Evolutionary conservation across 495 filamentous ascomycete species (phyloP), one percentile per base, ranked within the genome.

Genomic region (Aspergillus asperescens): DNA sequence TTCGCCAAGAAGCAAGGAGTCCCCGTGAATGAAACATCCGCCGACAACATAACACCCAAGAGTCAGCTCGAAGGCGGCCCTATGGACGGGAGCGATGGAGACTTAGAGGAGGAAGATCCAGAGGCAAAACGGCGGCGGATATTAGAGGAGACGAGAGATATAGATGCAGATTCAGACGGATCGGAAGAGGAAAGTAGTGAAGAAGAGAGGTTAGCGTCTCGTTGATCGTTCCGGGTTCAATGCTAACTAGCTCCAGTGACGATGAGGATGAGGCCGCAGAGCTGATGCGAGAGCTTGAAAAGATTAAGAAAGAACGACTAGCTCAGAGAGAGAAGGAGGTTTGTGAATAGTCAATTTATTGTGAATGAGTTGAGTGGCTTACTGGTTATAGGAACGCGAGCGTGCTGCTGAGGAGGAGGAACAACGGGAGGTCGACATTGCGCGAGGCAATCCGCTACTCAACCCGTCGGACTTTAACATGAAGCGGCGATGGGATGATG

Each of bases 201-300:
- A 4, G 85, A 89, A 43, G 86, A 86, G 23, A 83, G 79, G 76
- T 78, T 51, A 19, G 68, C 60, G 44, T 16, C 7, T 15, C 8
- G 9, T 18, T 27, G 13, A 19, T 7, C 23, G 12, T 10, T 18
- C 15, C 1, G 27, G 24, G 23, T 15, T 13, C n/a, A 29, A 8
- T 16, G 29, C 56, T 68, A 48, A 65, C 39, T 16, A 46, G 59
- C 25, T 23, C 22, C 31, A 82, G 86, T 48, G 85, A 87, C 27
- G 84, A 88, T 43, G 86, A 94, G 59, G 92, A 98, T 48, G 91
- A 96, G 61, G 89, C 88, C 0, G 90, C 89, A 0, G 88, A 90
- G 61, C 70, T 98, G 45, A 84, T 93, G 74, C 81, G 94, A 18
- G 93, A 98, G 67, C 73, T 98, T 25, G 92, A 93, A 63, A 91